Conservation (phyloP, 345 rosid species). For the Arabis alpina region DNA sequence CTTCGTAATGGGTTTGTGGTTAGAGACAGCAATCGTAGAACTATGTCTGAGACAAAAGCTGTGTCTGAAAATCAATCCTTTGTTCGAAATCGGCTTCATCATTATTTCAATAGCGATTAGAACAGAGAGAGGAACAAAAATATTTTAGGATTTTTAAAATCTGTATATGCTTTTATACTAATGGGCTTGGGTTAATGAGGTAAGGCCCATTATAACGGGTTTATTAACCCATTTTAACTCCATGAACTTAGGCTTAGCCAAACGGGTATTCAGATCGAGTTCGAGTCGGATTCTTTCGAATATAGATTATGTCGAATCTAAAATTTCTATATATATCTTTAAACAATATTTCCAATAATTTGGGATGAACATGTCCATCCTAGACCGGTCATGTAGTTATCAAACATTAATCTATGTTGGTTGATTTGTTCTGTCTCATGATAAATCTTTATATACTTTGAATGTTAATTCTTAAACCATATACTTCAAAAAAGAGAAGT, state of each 20-base stretch:
- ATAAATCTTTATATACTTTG: neutral
- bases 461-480: no score
- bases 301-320: no score
- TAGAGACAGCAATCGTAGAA: slow-evolving; percentile 26
- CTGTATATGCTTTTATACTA: no score
- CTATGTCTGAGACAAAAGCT: slow-evolving; percentile 12
- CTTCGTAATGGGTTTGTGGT: neutral
- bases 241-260: no score
- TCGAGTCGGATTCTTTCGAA: no score
- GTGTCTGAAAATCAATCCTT: slow-evolving; percentile 10
- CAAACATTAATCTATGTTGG: neutral
- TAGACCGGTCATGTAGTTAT: neutral
- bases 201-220: no score
- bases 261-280: no score
- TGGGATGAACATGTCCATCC: neutral
- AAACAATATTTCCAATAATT: neutral
- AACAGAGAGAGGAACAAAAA: neutral
- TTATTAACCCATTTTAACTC: no score
- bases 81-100: slow-evolving; percentile 28
- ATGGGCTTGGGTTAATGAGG: no score
- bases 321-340: no score
- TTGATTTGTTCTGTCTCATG: neutral
- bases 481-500: no score
- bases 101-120: slow-evolving; percentile 8
- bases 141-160: neutral